Evolutionary conservation across 495 filamentous ascomycete genomes (phyloP).

Genomic region (Talaromyces stipitatus): DNA sequence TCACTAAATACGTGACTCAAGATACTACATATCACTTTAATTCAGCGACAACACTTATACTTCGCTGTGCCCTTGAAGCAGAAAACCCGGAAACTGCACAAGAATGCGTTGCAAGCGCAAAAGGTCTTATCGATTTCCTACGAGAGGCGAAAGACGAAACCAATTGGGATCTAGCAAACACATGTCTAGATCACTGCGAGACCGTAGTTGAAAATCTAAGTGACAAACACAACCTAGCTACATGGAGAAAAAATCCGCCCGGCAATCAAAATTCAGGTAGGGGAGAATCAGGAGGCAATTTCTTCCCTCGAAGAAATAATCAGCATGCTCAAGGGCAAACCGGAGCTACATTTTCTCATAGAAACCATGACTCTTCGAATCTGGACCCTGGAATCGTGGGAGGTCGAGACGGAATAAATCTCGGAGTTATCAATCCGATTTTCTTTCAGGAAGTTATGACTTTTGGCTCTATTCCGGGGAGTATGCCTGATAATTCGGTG

Average conservation of each 20-base stretch:
- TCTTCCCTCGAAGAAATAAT: neutral
- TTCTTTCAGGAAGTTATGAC: conserved; percentile 1
- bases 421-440: neutral
- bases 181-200: conserved; percentile 22
- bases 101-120: conserved; percentile 14
- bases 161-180: conserved; percentile 27
- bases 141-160: conserved; percentile 20
- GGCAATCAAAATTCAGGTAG: neutral
- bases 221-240: neutral
- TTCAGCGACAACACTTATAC: conserved; percentile 16
- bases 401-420: neutral
- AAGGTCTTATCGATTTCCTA: conserved; percentile 11
- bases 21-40: conserved; percentile 18
- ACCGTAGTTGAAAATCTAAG: conserved; percentile 5
- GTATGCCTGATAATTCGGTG: neutral
- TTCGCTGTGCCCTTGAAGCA: conserved; percentile 20
- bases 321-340: neutral
- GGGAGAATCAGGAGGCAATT: neutral
- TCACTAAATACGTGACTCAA: neutral
- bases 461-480: neutral
- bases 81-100: conserved; percentile 10
- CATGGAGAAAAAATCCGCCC: neutral
- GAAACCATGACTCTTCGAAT: neutral
- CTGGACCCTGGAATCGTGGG: neutral
- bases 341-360: neutral